Conservation (phyloP, 75 land plant genomes). For the Sequoia sempervirens region DNA sequence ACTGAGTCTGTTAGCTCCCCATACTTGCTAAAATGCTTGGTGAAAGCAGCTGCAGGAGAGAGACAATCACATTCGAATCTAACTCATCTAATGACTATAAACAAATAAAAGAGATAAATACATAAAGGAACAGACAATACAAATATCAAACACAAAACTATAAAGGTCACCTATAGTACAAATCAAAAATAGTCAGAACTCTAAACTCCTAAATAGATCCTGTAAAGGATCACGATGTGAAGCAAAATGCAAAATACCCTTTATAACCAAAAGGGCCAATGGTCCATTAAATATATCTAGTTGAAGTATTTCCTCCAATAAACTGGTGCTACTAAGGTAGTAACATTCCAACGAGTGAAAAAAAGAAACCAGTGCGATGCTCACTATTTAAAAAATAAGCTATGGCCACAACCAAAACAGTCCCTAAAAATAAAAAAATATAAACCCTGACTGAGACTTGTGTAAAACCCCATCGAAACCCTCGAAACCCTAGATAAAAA, state of each 20-base stretch:
- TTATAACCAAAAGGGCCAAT: too few species aligned
- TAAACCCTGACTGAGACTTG: neutral
- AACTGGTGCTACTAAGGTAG: too few species aligned
- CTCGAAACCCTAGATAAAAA: neutral
- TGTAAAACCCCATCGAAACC: neutral
- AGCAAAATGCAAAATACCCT: neutral
- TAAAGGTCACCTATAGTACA: too few species aligned
- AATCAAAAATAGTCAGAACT: neutral
- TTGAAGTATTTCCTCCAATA: too few species aligned
- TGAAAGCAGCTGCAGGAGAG: conserved; percentile 47
- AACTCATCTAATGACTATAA: neutral
- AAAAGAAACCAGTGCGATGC: neutral
- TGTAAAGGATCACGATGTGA: neutral
- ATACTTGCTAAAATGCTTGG: conserved; percentile 78
- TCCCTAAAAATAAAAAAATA: neutral
- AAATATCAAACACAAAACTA: neutral
- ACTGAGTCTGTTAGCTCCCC: conserved; percentile 84
- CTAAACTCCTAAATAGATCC: neutral
- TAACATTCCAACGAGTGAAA: too few species aligned
- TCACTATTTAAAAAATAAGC: neutral
- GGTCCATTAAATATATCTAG: too few species aligned
- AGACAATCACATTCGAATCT: neutral
- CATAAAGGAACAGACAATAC: neutral
- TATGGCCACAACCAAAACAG: neutral
- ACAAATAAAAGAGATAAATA: too few species aligned